Base-by-base conservation (phyloP, 2,329 filamentous ascomycete species). In the Arthrobotrys iridis region DNA sequence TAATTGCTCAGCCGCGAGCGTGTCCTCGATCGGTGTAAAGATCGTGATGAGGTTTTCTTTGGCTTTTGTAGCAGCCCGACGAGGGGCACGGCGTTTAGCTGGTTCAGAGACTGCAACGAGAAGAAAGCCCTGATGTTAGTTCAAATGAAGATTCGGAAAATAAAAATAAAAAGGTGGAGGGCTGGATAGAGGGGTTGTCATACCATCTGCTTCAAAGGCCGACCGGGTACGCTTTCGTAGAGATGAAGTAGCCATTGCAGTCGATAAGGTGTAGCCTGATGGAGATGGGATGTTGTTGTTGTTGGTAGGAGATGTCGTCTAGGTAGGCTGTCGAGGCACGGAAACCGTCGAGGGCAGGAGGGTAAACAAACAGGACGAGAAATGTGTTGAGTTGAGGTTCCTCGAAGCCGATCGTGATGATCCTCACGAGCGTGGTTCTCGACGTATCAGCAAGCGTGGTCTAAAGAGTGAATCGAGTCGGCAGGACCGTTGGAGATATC, bases 1-100 rank as follows among this genome's bases (percentile, higher is more conserved):
- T 22, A 58, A 26, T 18, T 40, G 52, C 15, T 68, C 26, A n/a
- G 15, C 28, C 3, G 40, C 35, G 1, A 59, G 35, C 18, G 40
- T 45, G 13, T 75, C 64, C 28, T 68, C 57, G 15, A 41, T 20
- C 0, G 63, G 58, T 1, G 63, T 68, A 37, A 68, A 75, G 30
- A 75, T 75, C 11, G 55, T 55, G 18, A 75, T 75, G 7, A 52
- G 37, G 15, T 67, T 67, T n/a, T 74, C 71, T 52, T 75, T 75
- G 6, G 43, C 60, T 28, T 63, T 67, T 13, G 58, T 68, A 20
- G 65, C 60, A 5, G 71, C 71, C 22, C 58, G 57, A 33, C 71
- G 45, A 22, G 63, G 46, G 37, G 63, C 63, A 59, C 71, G 71
- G 28, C 71, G 71, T 68, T 75, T 75, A 58, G 64, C 64, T 26